Conservation (phyloP, 495 filamentous ascomycete genomes). For the Trichoderma gamsii region DNA sequence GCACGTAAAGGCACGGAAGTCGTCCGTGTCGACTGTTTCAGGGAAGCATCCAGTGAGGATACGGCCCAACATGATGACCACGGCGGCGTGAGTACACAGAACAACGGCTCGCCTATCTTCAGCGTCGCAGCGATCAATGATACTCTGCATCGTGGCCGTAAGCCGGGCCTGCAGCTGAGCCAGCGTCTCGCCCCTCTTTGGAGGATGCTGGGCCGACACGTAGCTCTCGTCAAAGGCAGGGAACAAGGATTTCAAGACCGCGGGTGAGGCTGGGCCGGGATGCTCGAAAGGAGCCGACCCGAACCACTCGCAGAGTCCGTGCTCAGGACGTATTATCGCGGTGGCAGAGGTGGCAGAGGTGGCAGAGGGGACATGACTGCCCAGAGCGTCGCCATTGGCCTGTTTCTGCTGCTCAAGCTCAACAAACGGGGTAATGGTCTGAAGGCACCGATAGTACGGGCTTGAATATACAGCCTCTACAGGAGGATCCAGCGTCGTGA, state of each 20-base stretch:
- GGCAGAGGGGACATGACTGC: background rate
- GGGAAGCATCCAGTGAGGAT: conserved; percentile 73
- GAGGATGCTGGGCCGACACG: conserved; percentile 56
- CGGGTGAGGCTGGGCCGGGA: conserved; percentile 61
- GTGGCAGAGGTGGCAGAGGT: background rate
- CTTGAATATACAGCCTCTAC: conserved; percentile 74
- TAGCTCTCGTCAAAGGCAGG: conserved; percentile 50
- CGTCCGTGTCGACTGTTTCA: conserved; percentile 57
- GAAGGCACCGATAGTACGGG: conserved; percentile 87
- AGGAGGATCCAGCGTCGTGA: conserved; percentile 55
- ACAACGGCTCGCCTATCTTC: conserved; percentile 59
- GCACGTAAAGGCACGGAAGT: conserved; percentile 85
- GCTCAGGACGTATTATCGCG: conserved; percentile 58
- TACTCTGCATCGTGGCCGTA: conserved; percentile 58
- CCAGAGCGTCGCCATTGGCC: conserved; percentile 8
- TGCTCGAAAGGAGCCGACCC: conserved; percentile 75
- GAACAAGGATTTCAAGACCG: conserved; percentile 58
- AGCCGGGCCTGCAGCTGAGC: conserved; percentile 71
- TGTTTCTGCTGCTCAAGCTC: conserved; percentile 41
- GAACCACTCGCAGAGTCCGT: conserved; percentile 87
- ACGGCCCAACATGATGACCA: conserved; percentile 77
- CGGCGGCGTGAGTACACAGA: conserved; percentile 87
- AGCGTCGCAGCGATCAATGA: conserved; percentile 67
- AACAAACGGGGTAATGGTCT: conserved; percentile 72
- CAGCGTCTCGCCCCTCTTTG: conserved; percentile 68